Evolutionary conservation across 495 filamentous ascomycete genomes (phyloP), one percentile per base, ranked within the genome.

Genomic region (Aspergillus incahuasiensis): DNA sequence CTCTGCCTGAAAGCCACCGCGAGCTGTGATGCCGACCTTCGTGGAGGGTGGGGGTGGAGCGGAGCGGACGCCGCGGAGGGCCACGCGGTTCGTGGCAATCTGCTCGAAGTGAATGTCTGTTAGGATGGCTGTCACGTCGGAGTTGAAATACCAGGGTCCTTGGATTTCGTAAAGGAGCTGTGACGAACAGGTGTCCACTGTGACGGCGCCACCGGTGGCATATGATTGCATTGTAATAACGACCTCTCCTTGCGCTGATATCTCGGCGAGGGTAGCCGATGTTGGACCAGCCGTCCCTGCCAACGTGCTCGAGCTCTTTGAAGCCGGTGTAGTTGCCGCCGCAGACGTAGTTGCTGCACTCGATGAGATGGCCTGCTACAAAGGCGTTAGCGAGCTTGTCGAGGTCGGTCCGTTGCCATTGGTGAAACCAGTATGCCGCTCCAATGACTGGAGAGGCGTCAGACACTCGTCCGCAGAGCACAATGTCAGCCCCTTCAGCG

Each of bases 111-210:
- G 60, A 47, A 83, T 70, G 32, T 77, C 63, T 24, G 68, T 68
- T 21, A 85, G 62, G 28, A 79, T 58, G 2, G 81, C 80, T 1
- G 73, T 80, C 42, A 85, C 81, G 62, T 83, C 79, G 2, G 71
- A 76, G 69, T 85, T 81, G 51, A 75, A 76, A 58, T 84, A 83
- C 62, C 74, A 74, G 1, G 73, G 74, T 0, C 82, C 82, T 55
- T 85, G 82, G 40, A 85, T 79, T 60, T 86, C 82, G 63, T 86
- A 85, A 15, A 85, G 59, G 3, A 84, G 61, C 55, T 84, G 79
- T 13, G 70, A 76, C 12, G 75, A 78, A 42, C 81, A 76, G 1
- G 79, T 82, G 38, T 83, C 74, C 12, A 74, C 77, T 1, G 73
- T 79, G 34, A 67, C 71, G 6, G 64, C 46, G 30, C 74, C 74